A percentile compares a stretch with the other conserved stretches of the same genome.
phyloP scores from a whole-genome alignment of 768 basidiomycete genomes.

The Lentinula aciculospora region DNA sequence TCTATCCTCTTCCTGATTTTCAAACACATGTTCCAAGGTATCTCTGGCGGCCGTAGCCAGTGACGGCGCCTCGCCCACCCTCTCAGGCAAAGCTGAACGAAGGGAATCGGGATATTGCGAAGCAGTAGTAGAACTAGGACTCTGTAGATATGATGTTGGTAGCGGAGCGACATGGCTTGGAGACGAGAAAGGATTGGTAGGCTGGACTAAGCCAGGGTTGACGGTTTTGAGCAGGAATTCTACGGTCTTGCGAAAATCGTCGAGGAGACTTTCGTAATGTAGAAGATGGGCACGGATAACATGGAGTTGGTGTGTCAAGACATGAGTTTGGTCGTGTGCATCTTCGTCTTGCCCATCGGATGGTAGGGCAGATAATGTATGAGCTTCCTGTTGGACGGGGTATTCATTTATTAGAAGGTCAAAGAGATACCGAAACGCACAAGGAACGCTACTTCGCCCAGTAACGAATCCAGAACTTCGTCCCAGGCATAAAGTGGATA shows the following conservation, averaged over 20 bases:
- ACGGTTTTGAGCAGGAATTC: conserved; percentile 40
- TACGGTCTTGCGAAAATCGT: conserved; percentile 48
- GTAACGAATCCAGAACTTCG: conserved; percentile 47
- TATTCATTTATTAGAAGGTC: neutral
- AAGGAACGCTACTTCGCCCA: conserved; percentile 42
- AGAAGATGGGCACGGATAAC: conserved; percentile 53
- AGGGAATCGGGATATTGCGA: neutral
- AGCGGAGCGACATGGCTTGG: neutral
- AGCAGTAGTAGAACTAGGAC: neutral
- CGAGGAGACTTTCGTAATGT: conserved; percentile 47
- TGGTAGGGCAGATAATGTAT: conserved; percentile 12
- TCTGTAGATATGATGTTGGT: neutral
- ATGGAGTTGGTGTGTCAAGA: conserved; percentile 48
- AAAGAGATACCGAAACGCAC: conserved; percentile 18
- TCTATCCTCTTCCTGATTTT: neutral
- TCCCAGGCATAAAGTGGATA: conserved; percentile 59
- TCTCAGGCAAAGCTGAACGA: neutral
- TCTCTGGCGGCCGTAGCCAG: neutral
- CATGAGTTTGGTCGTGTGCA: conserved; percentile 26
- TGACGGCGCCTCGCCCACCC: neutral
- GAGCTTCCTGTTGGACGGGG: conserved; percentile 34
- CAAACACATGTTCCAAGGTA: neutral
- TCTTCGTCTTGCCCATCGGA: neutral
- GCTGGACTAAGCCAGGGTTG: conserved; percentile 37
- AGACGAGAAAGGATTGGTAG: neutral